phyloP scores from a whole-genome alignment of 495 filamentous ascomycete genomes.

The Trichodelitschia bisporula region DNA sequence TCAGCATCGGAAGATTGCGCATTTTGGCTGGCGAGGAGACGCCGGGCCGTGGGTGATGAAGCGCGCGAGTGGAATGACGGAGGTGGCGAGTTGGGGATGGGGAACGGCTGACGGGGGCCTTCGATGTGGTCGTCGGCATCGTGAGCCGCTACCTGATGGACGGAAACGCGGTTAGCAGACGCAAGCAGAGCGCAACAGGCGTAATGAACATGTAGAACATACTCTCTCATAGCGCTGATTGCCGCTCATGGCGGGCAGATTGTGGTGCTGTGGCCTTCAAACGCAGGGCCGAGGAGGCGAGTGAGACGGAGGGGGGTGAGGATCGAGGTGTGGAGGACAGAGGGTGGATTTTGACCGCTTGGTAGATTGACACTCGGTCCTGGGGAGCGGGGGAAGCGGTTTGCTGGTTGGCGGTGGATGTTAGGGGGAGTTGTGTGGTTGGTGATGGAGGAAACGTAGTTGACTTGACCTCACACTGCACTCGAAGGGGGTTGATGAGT shows the following conservation, averaged over 20 bases:
- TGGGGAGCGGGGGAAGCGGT: too few relatives aligned
- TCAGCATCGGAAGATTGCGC: conserved; percentile 35
- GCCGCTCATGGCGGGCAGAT: conserved; percentile 29
- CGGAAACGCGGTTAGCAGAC: conserved; percentile 3
- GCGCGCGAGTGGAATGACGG: conserved; percentile 80
- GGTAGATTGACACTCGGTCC: too few relatives aligned
- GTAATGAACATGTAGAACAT: conserved; percentile 13
- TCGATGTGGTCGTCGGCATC: conserved; percentile 17
- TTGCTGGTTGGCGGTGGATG: too few relatives aligned
- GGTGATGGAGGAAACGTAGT: too few relatives aligned
- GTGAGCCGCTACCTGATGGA: conserved; percentile 15
- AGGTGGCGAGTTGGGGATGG: conserved; percentile 62
- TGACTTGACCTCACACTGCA: too few relatives aligned
- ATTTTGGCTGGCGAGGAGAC: conserved; percentile 21
- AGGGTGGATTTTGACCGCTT: too few relatives aligned
- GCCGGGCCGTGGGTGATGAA: conserved; percentile 36
- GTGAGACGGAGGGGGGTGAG: too few relatives aligned
- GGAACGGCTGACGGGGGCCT: conserved; percentile 17
- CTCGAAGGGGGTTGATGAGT: too few relatives aligned
- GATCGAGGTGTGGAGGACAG: too few relatives aligned
- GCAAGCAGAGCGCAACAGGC: conserved; percentile 1
- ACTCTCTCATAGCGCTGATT: conserved; percentile 74
- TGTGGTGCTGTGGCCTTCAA: too few relatives aligned
- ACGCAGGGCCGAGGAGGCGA: too few relatives aligned
- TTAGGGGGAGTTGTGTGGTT: too few relatives aligned